Evolutionary conservation across 495 filamentous ascomycete genomes (phyloP).

Genomic region (Halenospora varia): DNA sequence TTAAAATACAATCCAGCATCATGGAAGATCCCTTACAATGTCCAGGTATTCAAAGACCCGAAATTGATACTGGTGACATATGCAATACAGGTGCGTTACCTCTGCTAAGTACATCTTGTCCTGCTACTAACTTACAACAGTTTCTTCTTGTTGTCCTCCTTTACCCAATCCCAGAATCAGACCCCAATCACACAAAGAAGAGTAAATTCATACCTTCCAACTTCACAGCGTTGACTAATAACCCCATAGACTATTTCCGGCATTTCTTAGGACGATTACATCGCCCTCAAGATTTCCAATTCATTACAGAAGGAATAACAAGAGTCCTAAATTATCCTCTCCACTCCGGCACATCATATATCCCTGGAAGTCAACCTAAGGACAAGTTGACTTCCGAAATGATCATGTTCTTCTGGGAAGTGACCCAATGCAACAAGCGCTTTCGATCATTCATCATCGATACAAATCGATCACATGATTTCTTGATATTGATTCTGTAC

Average conservation of each 20-base stretch:
- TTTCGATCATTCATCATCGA: constrained; percentile 97
- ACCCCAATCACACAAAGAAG: constrained; percentile 56
- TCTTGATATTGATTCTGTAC: constrained; percentile 84
- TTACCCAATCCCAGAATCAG: constrained; percentile 84
- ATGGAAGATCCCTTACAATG: constrained; percentile 94
- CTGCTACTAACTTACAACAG: constrained; percentile 5
- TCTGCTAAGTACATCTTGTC: background rate
- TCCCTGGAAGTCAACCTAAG: constrained; percentile 74
- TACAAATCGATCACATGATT: constrained; percentile 89
- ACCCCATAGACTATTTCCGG: constrained; percentile 21
- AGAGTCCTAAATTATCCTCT: constrained; percentile 90
- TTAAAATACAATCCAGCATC: constrained; percentile 95
- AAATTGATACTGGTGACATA: constrained; percentile 90
- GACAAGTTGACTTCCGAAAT: constrained; percentile 93
- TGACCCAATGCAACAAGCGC: constrained; percentile 94
- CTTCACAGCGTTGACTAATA: background rate
- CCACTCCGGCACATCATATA: constrained; percentile 79
- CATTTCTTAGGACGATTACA: constrained; percentile 74
- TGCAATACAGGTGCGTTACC: constrained; percentile 57
- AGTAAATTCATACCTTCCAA: constrained; percentile 50
- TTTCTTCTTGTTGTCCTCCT: constrained; percentile 82
- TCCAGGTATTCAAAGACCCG: constrained; percentile 90
- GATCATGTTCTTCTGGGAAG: constrained; percentile 97
- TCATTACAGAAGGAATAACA: constrained; percentile 93
- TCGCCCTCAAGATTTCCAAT: constrained; percentile 95